phyloP scores from a whole-genome alignment of 768 basidiomycete genomes.

The Boletus rubescentipes region DNA sequence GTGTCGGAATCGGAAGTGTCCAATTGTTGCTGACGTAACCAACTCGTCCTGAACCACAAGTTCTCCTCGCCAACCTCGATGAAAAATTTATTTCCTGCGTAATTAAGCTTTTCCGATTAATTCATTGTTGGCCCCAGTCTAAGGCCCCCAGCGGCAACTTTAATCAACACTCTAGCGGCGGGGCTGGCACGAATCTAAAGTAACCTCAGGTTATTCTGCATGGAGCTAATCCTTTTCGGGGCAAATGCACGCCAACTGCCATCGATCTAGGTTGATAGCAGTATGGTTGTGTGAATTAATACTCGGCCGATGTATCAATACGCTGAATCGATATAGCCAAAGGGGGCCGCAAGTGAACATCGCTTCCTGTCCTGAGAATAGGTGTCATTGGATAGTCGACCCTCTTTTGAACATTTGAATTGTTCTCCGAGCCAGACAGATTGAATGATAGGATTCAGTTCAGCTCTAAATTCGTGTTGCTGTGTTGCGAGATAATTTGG shows the following conservation, averaged over 20 bases:
- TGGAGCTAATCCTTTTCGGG: background rate
- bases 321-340: background rate
- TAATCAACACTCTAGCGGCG: background rate
- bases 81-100: slow-evolving; percentile 5
- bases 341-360: background rate
- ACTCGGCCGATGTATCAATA: background rate
- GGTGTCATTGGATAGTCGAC: background rate
- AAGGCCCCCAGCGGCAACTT: background rate
- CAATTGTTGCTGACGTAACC: slow-evolving; percentile 25
- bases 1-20: slow-evolving; percentile 2
- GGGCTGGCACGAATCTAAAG: background rate
- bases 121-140: background rate
- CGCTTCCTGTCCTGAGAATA: slow-evolving; percentile 12
- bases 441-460: background rate
- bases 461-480: slow-evolving; percentile 4
- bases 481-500: background rate
- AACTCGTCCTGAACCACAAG: background rate
- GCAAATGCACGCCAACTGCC: background rate
- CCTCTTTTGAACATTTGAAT: slow-evolving; percentile 2
- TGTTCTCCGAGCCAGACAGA: background rate
- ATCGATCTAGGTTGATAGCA: background rate
- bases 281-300: background rate
- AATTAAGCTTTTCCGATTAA: slow-evolving; percentile 3
- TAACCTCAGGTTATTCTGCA: background rate
- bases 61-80: background rate